phyloP scores from a whole-genome alignment of 2,329 filamentous ascomycete genomes.

The Venturia nashicola region DNA sequence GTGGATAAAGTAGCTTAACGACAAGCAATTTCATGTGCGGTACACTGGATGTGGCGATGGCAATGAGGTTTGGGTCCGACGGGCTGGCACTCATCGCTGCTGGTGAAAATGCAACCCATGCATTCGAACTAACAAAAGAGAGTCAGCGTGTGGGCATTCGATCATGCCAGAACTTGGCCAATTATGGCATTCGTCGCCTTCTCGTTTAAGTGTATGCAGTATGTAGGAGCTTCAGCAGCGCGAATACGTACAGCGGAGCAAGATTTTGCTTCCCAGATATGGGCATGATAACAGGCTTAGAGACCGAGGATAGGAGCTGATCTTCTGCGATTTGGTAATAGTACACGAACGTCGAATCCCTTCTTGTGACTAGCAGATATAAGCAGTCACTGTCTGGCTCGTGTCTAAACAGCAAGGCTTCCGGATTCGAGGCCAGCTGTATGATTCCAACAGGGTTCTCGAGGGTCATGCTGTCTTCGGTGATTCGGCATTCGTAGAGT shows the following conservation, averaged over 20 bases:
- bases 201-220: neutral
- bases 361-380: slow-evolving; percentile 40
- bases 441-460: slow-evolving; percentile 31
- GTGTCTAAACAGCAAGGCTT: slow-evolving; percentile 41
- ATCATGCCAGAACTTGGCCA: neutral
- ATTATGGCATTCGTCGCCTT: neutral
- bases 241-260: slow-evolving; percentile 30
- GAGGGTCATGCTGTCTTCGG: slow-evolving; percentile 19
- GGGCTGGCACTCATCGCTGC: slow-evolving; percentile 45
- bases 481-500: slow-evolving; percentile 31
- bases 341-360: slow-evolving; percentile 46
- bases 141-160: neutral
- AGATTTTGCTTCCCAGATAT: slow-evolving; percentile 47
- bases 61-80: slow-evolving; percentile 40
- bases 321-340: slow-evolving; percentile 34
- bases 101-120: slow-evolving; percentile 53
- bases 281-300: neutral
- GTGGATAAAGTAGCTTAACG: slow-evolving; percentile 43
- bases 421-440: slow-evolving; percentile 40
- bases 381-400: slow-evolving; percentile 35
- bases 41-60: slow-evolving; percentile 46
- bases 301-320: neutral
- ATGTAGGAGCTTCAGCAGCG: neutral
- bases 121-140: slow-evolving; percentile 35
- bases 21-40: slow-evolving; percentile 53